Conservation (phyloP, 2,329 filamentous ascomycete species). For the Ophidiomyces ophidiicola region DNA sequence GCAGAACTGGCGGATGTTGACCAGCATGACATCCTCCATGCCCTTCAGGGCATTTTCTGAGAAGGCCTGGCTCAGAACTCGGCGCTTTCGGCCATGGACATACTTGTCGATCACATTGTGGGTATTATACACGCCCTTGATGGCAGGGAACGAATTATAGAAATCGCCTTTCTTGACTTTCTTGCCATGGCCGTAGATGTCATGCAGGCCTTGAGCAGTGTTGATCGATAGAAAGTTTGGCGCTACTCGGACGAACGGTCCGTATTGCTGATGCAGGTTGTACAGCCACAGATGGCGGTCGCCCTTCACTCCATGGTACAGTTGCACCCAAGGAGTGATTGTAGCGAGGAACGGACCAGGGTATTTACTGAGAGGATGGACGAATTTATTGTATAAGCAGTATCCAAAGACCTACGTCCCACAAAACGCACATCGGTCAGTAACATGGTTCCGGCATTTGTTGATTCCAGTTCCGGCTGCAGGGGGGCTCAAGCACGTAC, state of each 20-base stretch:
- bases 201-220: constrained; percentile 53
- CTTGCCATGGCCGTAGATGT: constrained; percentile 35
- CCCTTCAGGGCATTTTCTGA: constrained; percentile 21
- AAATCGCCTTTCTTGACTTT: constrained; percentile 22
- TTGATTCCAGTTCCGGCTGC: neutral
- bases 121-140: constrained; percentile 15
- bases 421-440: neutral
- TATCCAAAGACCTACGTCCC: constrained; percentile 11
- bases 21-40: constrained; percentile 16
- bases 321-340: constrained; percentile 14
- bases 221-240: constrained; percentile 72
- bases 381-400: constrained; percentile 12
- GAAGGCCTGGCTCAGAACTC: constrained; percentile 22
- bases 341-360: constrained; percentile 14
- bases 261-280: constrained; percentile 21
- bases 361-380: constrained; percentile 15
- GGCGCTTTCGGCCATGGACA: constrained; percentile 18
- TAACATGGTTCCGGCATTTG: neutral
- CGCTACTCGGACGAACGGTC: constrained; percentile 55
- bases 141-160: constrained; percentile 33
- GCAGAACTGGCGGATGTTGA: constrained; percentile 15
- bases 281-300: constrained; percentile 15
- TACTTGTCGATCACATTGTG: constrained; percentile 18
- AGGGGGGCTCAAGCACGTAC: constrained; percentile 4
- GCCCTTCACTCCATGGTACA: constrained; percentile 13